Evolutionary conservation across 306 rosid genomes (phyloP).

Genomic region (Comarum palustre): DNA sequence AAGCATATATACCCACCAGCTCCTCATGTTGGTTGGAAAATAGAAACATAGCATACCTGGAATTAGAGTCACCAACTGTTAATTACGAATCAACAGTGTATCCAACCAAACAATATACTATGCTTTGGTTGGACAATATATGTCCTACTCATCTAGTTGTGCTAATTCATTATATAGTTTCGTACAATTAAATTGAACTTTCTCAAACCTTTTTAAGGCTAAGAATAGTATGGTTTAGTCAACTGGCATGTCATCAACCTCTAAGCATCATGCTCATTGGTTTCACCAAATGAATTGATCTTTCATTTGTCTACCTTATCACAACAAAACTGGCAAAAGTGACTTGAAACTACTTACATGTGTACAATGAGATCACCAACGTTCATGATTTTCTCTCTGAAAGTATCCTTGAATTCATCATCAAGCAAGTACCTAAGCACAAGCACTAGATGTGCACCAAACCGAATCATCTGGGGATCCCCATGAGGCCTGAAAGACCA

Average conservation of each 20-base stretch:
- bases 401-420: constrained; percentile 70
- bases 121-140: neutral
- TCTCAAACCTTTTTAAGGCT: neutral
- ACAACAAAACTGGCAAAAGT: constrained; percentile 18
- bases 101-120: constrained; percentile 3
- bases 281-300: constrained; percentile 11
- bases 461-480: constrained; percentile 96
- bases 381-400: constrained; percentile 71
- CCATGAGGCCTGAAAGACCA: constrained; percentile 68
- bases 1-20: constrained; percentile 91
- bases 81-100: constrained; percentile 20
- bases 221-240: neutral
- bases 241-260: neutral
- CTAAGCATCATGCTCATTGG: constrained; percentile 1
- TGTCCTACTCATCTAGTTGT: neutral
- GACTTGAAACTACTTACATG: constrained; percentile 63
- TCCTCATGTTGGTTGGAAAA: constrained; percentile 95
- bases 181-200: neutral
- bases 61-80: constrained; percentile 18
- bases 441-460: constrained; percentile 96
- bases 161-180: neutral
- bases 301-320: neutral
- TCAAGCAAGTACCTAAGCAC: constrained; percentile 79
- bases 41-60: constrained; percentile 94
- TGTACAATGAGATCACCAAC: constrained; percentile 92